Evolutionary conservation across 352 stramenopile genomes (phyloP).

Genomic region (Globisporangium sylvaticum): DNA sequence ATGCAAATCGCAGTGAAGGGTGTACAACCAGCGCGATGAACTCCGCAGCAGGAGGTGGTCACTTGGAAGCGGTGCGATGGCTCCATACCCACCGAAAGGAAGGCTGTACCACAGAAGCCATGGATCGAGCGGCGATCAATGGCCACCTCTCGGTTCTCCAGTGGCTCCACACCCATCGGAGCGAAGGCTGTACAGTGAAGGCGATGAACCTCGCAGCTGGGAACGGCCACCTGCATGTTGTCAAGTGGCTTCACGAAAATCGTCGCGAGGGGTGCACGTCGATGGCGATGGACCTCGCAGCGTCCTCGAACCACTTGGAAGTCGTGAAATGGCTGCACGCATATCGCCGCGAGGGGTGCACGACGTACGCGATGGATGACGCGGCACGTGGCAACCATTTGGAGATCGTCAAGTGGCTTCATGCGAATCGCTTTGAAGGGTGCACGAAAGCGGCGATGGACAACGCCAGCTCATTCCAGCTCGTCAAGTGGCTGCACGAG

Average conservation of each 20-base stretch:
- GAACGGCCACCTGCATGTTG: not conserved
- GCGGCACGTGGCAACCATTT: not conserved
- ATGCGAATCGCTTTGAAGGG: not conserved
- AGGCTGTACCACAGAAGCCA: constrained; percentile 3
- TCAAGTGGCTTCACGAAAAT: constrained; percentile 1
- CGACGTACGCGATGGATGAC: constrained; percentile 1
- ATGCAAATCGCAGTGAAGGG: not conserved
- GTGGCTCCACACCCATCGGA: not conserved
- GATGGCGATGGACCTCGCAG: not conserved
- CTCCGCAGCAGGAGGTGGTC: not conserved
- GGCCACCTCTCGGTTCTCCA: not conserved
- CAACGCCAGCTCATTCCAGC: not conserved
- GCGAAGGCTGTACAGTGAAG: constrained; percentile 1
- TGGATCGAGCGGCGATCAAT: not conserved
- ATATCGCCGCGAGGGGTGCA: not conserved
- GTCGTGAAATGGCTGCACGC: constrained; percentile 1
- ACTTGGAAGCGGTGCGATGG: constrained; percentile 5
- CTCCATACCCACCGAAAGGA: not conserved
- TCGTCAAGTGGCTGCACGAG: not conserved
- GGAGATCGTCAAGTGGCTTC: not conserved
- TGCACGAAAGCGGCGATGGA: constrained; percentile 4
- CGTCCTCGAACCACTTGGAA: constrained; percentile 1
- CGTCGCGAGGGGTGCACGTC: not conserved
- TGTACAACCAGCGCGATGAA: constrained; percentile 5
- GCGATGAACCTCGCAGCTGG: constrained; percentile 2